Base-by-base conservation (phyloP, 1,284 basidiomycete genomes). In the Pyrrhoderma lamaoense region DNA sequence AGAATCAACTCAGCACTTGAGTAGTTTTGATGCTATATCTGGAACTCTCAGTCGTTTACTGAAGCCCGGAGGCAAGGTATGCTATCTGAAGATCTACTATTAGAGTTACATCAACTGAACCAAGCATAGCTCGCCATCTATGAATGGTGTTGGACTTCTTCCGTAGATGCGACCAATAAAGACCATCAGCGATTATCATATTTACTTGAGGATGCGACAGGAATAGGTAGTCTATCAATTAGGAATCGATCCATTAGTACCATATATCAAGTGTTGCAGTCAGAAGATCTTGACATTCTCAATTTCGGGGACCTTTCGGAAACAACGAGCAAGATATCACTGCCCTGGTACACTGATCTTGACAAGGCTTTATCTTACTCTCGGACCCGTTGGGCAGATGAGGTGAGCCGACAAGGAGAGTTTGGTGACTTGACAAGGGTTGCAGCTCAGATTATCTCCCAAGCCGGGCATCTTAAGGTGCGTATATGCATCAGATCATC, bases 391-490 rank as follows among this genome's bases (percentile, higher is more conserved):
- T 43, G 42, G 42, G 21, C 42, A 19, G 19, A 21, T 14, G 14
- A 21, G 3, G 14, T 4, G 13, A 14, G 13, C 4, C 21, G 27
- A 18, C 21, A 14, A 14, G 42, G 42, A 43, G 11, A 14, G 13
- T 43, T 43, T 43, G 42, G 42, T 14, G 19, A 43, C 11, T 43
- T 43, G n/a, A 16, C 42, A 8, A 43, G n/a, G n/a, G 19, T 23
- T 18, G 42, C 42, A 19, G 42, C 42, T 5, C 21, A 43, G 42
- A 43, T 43, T 21, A 11, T 43, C 21, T 43, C 42, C 13, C 22
- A n/a, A 25, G 42, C 42, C 4, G 42, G 42, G 14, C 42, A 43
- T 43, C 27, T 43, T 14, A 21, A 43, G n/a, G 42, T 43, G n/a
- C 22, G 42, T 21, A 11, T 43, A 23, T 42, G 14, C 23, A 14